These are phyloP conservation scores for Coemansia sp. DNA, from an alignment of 192 early-diverging fungal genomes.

Conservation along the genomic window DNA sequence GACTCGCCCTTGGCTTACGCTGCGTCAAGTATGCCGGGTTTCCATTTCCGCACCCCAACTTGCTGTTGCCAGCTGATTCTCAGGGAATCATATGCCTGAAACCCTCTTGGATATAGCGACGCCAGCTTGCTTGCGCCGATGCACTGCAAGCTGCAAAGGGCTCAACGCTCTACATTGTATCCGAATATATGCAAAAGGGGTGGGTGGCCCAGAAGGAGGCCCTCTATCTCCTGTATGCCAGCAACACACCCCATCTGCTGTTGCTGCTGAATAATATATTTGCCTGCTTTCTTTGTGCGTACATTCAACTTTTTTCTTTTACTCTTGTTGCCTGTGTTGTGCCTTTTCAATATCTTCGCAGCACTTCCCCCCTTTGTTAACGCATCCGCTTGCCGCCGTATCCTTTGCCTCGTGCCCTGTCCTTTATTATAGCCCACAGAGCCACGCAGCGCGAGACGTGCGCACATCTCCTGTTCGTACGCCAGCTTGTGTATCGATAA, in stretches of 20 bases:
- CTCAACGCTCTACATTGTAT: neutral
- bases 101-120: neutral
- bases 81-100: neutral
- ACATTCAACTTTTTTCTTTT: neutral
- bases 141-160: neutral
- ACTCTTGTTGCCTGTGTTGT: neutral
- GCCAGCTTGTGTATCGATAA: neutral
- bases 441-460: neutral
- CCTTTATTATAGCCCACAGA: neutral
- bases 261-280: neutral
- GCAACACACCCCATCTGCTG: neutral
- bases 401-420: neutral
- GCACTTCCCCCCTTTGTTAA: neutral
- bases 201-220: neutral
- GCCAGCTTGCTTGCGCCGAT: neutral
- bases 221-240: neutral
- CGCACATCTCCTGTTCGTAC: neutral
- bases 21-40: neutral
- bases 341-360: neutral
- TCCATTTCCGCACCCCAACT: neutral
- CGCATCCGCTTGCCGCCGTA: neutral
- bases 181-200: conserved; percentile 1
- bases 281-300: neutral
- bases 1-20: neutral
- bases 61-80: conserved; percentile 1